Evolutionary conservation across 148 eudicot genomes (phyloP).

Genomic region (Nepenthes gracilis): DNA sequence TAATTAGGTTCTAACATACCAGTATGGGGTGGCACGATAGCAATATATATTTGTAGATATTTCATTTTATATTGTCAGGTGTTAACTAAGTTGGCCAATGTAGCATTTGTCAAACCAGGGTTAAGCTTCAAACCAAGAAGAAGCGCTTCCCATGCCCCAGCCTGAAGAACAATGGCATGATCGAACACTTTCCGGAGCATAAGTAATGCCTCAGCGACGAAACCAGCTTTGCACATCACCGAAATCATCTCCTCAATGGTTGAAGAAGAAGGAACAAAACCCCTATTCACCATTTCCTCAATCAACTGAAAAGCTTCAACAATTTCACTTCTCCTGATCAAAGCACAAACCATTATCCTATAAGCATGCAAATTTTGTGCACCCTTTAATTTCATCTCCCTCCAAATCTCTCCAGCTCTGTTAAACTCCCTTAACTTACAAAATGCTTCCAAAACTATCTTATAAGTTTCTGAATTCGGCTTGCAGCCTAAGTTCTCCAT

Average conservation of each 20-base stretch:
- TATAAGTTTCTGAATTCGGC: slow-evolving; percentile 33
- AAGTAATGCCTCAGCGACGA: slow-evolving; percentile 14
- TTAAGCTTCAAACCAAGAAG: slow-evolving; percentile 11
- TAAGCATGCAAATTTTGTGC: slow-evolving; percentile 15
- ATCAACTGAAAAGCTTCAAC: slow-evolving; percentile 23
- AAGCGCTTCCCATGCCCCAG: slow-evolving; percentile 32
- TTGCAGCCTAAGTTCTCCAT: slow-evolving; percentile 50
- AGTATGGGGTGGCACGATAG: too few species aligned
- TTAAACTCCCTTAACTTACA: slow-evolving; percentile 21
- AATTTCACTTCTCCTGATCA: slow-evolving; percentile 15
- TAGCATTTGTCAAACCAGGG: background rate
- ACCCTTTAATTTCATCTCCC: slow-evolving; percentile 24
- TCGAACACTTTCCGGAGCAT: slow-evolving; percentile 10
- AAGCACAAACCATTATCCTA: slow-evolving; percentile 23
- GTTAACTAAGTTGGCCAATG: background rate
- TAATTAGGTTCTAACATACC: too few species aligned
- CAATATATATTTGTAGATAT: too few species aligned
- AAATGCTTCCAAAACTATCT: slow-evolving; percentile 25
- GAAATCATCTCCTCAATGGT: slow-evolving; percentile 19
- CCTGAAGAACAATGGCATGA: slow-evolving; percentile 16
- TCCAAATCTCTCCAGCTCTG: slow-evolving; percentile 22
- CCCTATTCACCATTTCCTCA: slow-evolving; percentile 23
- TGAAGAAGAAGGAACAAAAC: slow-evolving; percentile 14
- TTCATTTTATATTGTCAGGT: background rate
- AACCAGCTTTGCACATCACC: slow-evolving; percentile 16